Evolutionary conservation across 116 monocot genomes (phyloP).

Genomic region (Papilionanthe hybrid): DNA sequence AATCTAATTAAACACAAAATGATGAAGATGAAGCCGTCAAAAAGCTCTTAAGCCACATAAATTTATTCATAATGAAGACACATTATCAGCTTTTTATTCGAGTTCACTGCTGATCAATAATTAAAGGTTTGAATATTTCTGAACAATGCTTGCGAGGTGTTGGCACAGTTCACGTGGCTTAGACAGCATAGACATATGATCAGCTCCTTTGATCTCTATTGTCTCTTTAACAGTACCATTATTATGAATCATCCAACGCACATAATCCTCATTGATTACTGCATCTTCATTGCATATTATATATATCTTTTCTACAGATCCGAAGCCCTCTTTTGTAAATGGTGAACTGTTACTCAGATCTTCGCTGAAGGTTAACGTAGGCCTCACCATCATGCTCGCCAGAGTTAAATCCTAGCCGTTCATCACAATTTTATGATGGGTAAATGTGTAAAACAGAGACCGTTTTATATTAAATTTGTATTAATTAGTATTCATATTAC

Average conservation of each 20-base stretch:
- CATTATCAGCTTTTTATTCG: too few species aligned
- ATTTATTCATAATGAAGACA: too few species aligned
- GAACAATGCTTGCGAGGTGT: constrained; percentile 23
- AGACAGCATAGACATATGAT: constrained; percentile 51
- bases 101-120: too few species aligned
- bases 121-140: neutral
- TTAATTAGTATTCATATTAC: neutral
- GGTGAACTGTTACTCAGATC: constrained; percentile 3
- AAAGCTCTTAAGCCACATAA: too few species aligned
- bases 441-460: too few species aligned
- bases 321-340: constrained; percentile 18
- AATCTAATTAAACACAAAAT: too few species aligned
- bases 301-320: constrained; percentile 25
- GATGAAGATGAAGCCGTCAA: too few species aligned
- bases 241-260: constrained; percentile 43
- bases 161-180: constrained; percentile 26
- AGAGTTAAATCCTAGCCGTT: constrained; percentile 9
- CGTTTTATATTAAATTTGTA: too few species aligned
- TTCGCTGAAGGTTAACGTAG: neutral
- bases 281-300: constrained; percentile 28
- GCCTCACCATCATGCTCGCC: constrained; percentile 14
- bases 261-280: constrained; percentile 9
- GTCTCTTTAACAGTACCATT: constrained; percentile 27
- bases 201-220: constrained; percentile 32
- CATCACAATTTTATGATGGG: too few species aligned